A percentile compares a stretch with the other conserved stretches of the same genome.
Conservation (phyloP, 2,329 filamentous ascomycete genomes). For the Colletotrichum sp. region DNA sequence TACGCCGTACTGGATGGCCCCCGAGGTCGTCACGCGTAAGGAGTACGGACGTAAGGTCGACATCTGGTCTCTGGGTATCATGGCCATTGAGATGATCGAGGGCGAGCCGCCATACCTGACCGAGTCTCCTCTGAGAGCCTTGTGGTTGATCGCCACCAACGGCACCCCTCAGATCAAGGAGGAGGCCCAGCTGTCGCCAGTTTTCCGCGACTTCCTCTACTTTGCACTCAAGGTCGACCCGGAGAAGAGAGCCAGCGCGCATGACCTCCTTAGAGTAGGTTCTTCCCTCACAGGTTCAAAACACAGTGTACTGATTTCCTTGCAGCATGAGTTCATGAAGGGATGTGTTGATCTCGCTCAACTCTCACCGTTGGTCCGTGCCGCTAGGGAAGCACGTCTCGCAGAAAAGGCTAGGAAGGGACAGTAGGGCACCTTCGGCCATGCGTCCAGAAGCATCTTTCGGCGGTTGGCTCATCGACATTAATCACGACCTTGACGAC, state of each 20-base stretch:
- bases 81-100: slow-evolving; percentile 99
- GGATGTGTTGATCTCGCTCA: slow-evolving; percentile 75
- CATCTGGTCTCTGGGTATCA: slow-evolving; percentile 98
- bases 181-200: slow-evolving; percentile 77
- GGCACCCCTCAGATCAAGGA: slow-evolving; percentile 96
- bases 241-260: slow-evolving; percentile 93
- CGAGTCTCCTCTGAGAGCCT: slow-evolving; percentile 88
- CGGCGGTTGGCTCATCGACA: slow-evolving; percentile 18
- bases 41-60: slow-evolving; percentile 99
- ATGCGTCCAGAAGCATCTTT: slow-evolving; percentile 8
- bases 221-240: slow-evolving; percentile 96
- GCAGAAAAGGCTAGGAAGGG: slow-evolving; percentile 82
- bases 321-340: slow-evolving; percentile 81
- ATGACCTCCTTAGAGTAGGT: slow-evolving; percentile 88
- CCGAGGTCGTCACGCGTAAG: slow-evolving; percentile 95
- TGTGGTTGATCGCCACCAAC: slow-evolving; percentile 97
- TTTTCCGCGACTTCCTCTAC: slow-evolving; percentile 90
- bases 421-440: slow-evolving; percentile 32
- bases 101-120: slow-evolving; percentile 97
- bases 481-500: slow-evolving; percentile 20
- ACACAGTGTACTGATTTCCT: background rate
- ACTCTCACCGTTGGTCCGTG: slow-evolving; percentile 84
- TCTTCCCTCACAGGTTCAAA: background rate
- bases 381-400: slow-evolving; percentile 82
- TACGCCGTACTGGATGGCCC: slow-evolving; percentile 99